A percentile compares a stretch with the other conserved stretches of the same genome.
These are phyloP conservation scores for Conringia planisiliqua DNA, from an alignment of 345 rosid species.

Conservation along the genomic window DNA sequence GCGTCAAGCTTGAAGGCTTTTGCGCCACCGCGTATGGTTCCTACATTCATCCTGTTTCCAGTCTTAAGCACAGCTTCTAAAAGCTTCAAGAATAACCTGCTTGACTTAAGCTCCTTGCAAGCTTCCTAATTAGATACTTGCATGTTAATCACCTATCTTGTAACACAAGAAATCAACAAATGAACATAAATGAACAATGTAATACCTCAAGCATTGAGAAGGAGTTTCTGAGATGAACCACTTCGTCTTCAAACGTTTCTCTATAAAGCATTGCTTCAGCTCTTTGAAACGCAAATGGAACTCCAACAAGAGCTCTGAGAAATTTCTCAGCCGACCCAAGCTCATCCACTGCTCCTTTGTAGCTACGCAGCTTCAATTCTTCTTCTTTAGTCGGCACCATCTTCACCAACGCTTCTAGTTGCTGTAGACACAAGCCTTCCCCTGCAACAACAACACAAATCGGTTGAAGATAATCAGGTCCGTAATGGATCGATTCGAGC, in stretches of 20 bases:
- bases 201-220: slow-evolving; percentile 67
- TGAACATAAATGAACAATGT: background rate
- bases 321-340: slow-evolving; percentile 85
- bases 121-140: slow-evolving; percentile 58
- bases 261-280: slow-evolving; percentile 90
- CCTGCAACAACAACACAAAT: slow-evolving; percentile 38
- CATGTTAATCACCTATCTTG: slow-evolving; percentile 23
- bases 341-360: slow-evolving; percentile 70
- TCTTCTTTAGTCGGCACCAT: slow-evolving; percentile 97
- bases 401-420: slow-evolving; percentile 84
- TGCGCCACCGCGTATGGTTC: slow-evolving; percentile 94
- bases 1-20: slow-evolving; percentile 93
- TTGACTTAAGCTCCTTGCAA: slow-evolving; percentile 92
- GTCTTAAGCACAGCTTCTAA: slow-evolving; percentile 94
- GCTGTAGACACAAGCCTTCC: slow-evolving; percentile 65
- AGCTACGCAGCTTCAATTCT: slow-evolving; percentile 62
- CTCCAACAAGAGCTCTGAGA: slow-evolving; percentile 48
- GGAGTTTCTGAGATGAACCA: slow-evolving; percentile 79
- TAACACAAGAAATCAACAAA: background rate
- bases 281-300: slow-evolving; percentile 70
- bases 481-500: background rate
- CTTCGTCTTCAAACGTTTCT: slow-evolving; percentile 90
- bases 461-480: background rate
- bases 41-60: slow-evolving; percentile 95
- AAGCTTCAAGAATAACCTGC: slow-evolving; percentile 81